These are phyloP conservation scores for Kalmanozyma brasiliensis DNA, from an alignment of 1,284 basidiomycete genomes.

Conservation along the genomic window DNA sequence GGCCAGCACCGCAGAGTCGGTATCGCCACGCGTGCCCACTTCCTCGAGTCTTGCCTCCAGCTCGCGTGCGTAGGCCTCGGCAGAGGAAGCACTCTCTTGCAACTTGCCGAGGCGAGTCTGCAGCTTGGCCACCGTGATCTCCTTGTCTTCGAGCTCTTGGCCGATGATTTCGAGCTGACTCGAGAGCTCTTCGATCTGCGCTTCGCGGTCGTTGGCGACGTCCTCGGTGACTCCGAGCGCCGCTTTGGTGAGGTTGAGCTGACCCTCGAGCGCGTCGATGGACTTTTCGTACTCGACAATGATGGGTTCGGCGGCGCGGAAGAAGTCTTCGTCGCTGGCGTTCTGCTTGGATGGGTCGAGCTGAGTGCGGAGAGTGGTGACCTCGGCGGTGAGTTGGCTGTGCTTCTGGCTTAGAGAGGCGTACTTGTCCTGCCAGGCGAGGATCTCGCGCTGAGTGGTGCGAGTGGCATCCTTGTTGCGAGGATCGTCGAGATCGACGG, in stretches of 20 bases:
- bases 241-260: conserved; percentile 87
- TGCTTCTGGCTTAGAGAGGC: conserved; percentile 84
- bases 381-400: conserved; percentile 85
- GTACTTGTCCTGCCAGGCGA: conserved; percentile 82
- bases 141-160: conserved; percentile 79
- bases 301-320: conserved; percentile 95
- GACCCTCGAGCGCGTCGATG: conserved; percentile 91
- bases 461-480: conserved; percentile 33
- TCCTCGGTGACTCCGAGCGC: conserved; percentile 90
- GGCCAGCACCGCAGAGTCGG: conserved; percentile 79
- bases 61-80: conserved; percentile 91
- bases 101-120: conserved; percentile 82
- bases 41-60: conserved; percentile 87
- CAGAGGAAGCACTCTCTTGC: conserved; percentile 85
- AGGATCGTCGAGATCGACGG: conserved; percentile 34
- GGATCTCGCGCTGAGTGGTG: conserved; percentile 73
- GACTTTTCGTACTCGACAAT: conserved; percentile 97
- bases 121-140: conserved; percentile 83
- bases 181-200: conserved; percentile 74
- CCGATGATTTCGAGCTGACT: conserved; percentile 71
- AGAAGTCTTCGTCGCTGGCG: conserved; percentile 79
- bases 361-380: conserved; percentile 71
- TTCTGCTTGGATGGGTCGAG: conserved; percentile 57
- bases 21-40: conserved; percentile 80
- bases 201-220: conserved; percentile 87